These are phyloP conservation scores for Metarhizium album DNA, from an alignment of 2,329 filamentous ascomycete genomes.

Conservation along the genomic window DNA sequence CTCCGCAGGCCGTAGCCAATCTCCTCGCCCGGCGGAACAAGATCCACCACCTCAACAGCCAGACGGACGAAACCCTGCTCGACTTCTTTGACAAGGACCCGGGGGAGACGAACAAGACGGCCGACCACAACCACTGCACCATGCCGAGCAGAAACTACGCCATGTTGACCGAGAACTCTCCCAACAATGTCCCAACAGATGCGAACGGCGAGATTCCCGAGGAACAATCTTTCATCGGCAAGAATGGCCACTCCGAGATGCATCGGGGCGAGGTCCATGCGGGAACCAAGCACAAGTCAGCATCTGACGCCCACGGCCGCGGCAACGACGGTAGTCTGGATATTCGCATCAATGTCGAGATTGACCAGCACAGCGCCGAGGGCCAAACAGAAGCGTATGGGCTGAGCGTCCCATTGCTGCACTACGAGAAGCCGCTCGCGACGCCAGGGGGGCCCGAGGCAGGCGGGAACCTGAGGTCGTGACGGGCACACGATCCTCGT, in stretches of 20 bases:
- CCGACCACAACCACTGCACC: constrained; percentile 68
- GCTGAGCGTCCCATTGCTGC: constrained; percentile 67
- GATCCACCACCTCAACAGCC: constrained; percentile 53
- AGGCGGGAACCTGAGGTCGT: background rate
- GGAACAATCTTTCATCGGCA: constrained; percentile 27
- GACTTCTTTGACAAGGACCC: constrained; percentile 88
- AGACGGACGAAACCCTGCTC: constrained; percentile 89
- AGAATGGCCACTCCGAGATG: constrained; percentile 60
- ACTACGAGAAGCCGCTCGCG: constrained; percentile 22
- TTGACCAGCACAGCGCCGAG: constrained; percentile 69
- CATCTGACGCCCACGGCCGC: constrained; percentile 43
- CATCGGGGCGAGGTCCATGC: constrained; percentile 68
- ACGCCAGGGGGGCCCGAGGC: constrained; percentile 7
- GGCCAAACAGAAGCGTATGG: constrained; percentile 78
- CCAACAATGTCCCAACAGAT: constrained; percentile 28
- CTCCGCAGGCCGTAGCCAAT: constrained; percentile 78
- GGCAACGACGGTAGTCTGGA: constrained; percentile 57
- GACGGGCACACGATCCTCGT: background rate
- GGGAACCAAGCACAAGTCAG: constrained; percentile 68
- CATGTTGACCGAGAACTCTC: constrained; percentile 80
- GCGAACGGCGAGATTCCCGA: constrained; percentile 15
- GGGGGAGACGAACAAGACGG: constrained; percentile 63
- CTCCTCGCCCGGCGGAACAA: constrained; percentile 85
- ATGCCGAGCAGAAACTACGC: constrained; percentile 94
- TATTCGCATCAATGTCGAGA: constrained; percentile 76